phyloP scores from a whole-genome alignment of 805 yeast genomes.

The Yarrowia yakushimensis region DNA sequence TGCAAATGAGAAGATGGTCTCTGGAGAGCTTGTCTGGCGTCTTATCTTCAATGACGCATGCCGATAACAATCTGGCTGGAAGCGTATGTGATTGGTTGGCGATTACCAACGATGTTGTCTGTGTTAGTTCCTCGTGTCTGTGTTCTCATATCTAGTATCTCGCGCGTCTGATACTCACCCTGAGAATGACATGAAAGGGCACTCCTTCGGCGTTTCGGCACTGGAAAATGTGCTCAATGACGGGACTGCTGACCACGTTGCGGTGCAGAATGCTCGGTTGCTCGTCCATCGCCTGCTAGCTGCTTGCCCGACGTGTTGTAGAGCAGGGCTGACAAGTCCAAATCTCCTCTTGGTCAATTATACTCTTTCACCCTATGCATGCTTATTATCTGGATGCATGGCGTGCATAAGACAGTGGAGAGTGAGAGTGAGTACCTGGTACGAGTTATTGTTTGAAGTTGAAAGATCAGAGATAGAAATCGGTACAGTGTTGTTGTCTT shows the following conservation, averaged over 20 bases:
- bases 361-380: not conserved
- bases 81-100: constrained; percentile 11
- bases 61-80: not conserved
- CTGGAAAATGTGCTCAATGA: constrained; percentile 20
- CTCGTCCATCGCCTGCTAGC: not conserved
- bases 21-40: not conserved
- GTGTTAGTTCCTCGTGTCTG: not conserved
- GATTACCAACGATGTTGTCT: constrained; percentile 4
- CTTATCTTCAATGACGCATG: not conserved
- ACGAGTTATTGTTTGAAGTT: too few relatives aligned
- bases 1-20: not conserved
- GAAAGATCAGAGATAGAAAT: too few relatives aligned
- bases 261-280: constrained; percentile 18
- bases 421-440: too few relatives aligned
- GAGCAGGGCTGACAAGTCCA: too few relatives aligned
- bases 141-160: not conserved
- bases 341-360: too few relatives aligned
- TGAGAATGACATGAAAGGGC: constrained; percentile 5
- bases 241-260: constrained; percentile 11
- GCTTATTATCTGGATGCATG: not conserved
- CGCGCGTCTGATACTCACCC: not conserved
- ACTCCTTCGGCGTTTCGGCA: constrained; percentile 8
- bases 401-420: too few relatives aligned
- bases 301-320: too few relatives aligned
- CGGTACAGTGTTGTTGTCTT: too few relatives aligned